Conservation (phyloP, 805 yeast species). For the Kluyveromyces starmeri region DNA sequence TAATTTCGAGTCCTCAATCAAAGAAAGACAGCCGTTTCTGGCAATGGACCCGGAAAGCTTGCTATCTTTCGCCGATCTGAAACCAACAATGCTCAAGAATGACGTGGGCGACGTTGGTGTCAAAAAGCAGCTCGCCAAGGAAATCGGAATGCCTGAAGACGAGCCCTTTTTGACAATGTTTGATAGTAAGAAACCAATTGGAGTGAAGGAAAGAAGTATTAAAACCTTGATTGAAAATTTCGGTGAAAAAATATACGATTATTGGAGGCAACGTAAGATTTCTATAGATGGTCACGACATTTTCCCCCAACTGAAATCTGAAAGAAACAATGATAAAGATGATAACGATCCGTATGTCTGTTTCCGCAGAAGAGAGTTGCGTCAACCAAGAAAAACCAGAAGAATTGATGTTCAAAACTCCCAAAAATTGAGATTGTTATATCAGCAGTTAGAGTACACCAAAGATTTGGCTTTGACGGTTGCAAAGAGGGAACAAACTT, state of each 20-base stretch:
- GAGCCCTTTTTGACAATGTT: conserved; percentile 51
- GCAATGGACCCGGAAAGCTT: conserved; percentile 78
- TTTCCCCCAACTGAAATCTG: conserved; percentile 70
- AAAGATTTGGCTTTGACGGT: conserved; percentile 58
- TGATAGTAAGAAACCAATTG: conserved; percentile 30
- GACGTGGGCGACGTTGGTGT: conserved; percentile 41
- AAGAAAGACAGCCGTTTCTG: conserved; percentile 80
- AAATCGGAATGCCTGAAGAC: conserved; percentile 35
- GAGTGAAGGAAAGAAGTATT: conserved; percentile 37
- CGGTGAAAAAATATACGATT: conserved; percentile 64
- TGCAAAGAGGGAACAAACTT: conserved; percentile 55
- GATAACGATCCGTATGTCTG: conserved; percentile 93
- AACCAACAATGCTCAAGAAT: conserved; percentile 37
- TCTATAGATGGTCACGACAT: conserved; percentile 60
- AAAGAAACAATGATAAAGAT: conserved; percentile 80
- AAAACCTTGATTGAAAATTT: conserved; percentile 40
- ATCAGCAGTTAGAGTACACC: conserved; percentile 70
- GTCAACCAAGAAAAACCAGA: conserved; percentile 94
- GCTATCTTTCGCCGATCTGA: conserved; percentile 59
- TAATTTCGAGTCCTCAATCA: conserved; percentile 62
- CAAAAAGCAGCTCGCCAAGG: conserved; percentile 47
- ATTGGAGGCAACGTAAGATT: conserved; percentile 73
- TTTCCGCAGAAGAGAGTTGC: conserved; percentile 88
- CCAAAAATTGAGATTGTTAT: conserved; percentile 67
- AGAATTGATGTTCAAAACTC: conserved; percentile 87